Evolutionary conservation across 305 asterid species (phyloP), one percentile per base, ranked within the genome.

Genomic region (Fraxinus platypoda): DNA sequence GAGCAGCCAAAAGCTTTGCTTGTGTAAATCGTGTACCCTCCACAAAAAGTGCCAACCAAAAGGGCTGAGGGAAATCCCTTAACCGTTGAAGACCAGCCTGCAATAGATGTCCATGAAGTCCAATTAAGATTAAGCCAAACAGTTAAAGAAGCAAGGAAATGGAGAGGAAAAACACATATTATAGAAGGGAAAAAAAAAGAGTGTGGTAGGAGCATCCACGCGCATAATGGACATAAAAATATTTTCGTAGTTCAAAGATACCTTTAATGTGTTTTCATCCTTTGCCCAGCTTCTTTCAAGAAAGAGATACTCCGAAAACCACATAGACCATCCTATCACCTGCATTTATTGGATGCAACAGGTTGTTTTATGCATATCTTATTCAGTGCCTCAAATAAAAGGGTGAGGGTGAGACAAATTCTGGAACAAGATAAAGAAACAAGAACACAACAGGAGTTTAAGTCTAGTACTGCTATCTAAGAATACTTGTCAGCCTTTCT

Each of bases 251-350:
- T 70, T 62, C 30, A 52, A 33, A 75, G 38, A 52, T 92, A 96
- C 99, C 98, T 93, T 94, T 79, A 96, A 84, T 28, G 93, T 96
- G 87, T 25, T 83, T 88, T 96, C 98, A 89, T 96, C 99, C 84
- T 86, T 93, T 59, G 95, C 97, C 99, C 99, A 96, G 84, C 84
- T 93, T 88, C 99, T 91, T 87, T 96, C 99, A 83, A 96, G 98
- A 87, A 93, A 96, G 43, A 96, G 93, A 89, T 96, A 94, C 85
- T 93, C 97, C 62, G 97, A 89, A 82, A 96, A 96, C 99, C 99
- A 96, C 99, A 96, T 96, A 78, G 99, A 94, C 99, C 98, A 96
- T 78, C 98, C 99, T 78, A 96, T 90, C 80, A 96, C 99, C 99
- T 96, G 86, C 91, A 91, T 25, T 64, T 54, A 88, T 76, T 25